Base-by-base conservation (phyloP, 129 eudicot species). In the Centella asiatica region DNA sequence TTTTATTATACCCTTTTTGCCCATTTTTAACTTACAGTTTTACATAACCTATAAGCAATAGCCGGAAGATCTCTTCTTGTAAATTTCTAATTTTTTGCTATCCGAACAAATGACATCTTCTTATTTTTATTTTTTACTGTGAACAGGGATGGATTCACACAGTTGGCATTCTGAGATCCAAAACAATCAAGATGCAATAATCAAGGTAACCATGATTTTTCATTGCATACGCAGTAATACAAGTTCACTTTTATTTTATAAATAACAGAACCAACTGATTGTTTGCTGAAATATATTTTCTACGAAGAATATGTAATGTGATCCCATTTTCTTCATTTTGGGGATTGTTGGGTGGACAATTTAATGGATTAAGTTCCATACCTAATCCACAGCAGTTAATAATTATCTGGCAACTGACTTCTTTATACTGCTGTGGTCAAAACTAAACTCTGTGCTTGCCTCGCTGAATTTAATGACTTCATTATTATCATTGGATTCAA, bases 161-260 rank as follows among this genome's bases (percentile, higher is more conserved):
- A 54, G 52, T 66, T 78, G 93, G 78, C 78, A 65, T 56, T 66
- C 84, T 66, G 72, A 82, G 51, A 76, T 69, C 55, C 28, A 78
- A 71, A 72, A 58, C 29, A 73, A 68, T 64, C 85, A 74, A 63
- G 85, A 87, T 74, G 95, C 95, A 25, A 83, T 92, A 52, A 89
- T 92, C 67, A 92, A 92, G 96, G 99, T 92, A 32, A 32, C 0
- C 62, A 29, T 19, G 42, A 23, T 18, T 56, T 56, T 6, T 3
- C 15, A 33, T 52, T 13, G 58, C n/a, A n/a, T n/a, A 23, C 18
- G 14, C 24, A 14, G 20, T 6, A 23, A 23, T 10, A 46, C 32
- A 36, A 29, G 15, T 24, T 63, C 24, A 12, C 19, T 32, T 67
- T 67, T 40, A 26, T 40, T 15, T n/a, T 61, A 19, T 24, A 46